Conservation (phyloP, 257 asterid genomes). For the Ballota nigra region DNA sequence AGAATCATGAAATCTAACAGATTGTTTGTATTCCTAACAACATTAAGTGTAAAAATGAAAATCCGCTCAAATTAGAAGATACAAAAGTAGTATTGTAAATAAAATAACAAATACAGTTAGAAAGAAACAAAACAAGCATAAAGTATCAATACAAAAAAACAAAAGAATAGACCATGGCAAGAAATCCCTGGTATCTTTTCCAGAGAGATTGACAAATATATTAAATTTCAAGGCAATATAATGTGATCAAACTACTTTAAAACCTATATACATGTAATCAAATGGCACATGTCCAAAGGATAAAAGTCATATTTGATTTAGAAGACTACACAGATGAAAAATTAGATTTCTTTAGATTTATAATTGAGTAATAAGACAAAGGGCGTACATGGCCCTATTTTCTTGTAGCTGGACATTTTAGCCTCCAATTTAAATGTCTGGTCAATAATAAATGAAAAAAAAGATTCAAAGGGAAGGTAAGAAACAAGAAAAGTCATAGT, state of each 20-base stretch:
- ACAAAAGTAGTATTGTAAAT: no score
- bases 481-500: slow-evolving; percentile 1
- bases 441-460: slow-evolving; percentile 17
- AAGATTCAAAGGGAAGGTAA: not conserved
- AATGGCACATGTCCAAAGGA: not conserved
- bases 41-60: no score
- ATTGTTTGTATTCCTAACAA: no score
- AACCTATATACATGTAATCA: not conserved
- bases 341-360: not conserved
- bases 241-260: not conserved
- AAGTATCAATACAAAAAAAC: no score
- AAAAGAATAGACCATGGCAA: not conserved
- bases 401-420: slow-evolving; percentile 32
- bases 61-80: no score
- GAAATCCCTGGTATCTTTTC: slow-evolving; percentile 34
- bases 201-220: slow-evolving; percentile 33
- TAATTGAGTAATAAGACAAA: not conserved
- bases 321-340: not conserved
- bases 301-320: not conserved
- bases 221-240: slow-evolving; percentile 38
- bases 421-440: slow-evolving; percentile 32
- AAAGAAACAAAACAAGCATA: no score
- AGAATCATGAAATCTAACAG: no score
- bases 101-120: no score
- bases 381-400: slow-evolving; percentile 43